Evolutionary conservation across 1,139 yeast genomes (phyloP), one percentile per base, ranked within the genome.

Genomic region (Meyerozyma smithsonii): DNA sequence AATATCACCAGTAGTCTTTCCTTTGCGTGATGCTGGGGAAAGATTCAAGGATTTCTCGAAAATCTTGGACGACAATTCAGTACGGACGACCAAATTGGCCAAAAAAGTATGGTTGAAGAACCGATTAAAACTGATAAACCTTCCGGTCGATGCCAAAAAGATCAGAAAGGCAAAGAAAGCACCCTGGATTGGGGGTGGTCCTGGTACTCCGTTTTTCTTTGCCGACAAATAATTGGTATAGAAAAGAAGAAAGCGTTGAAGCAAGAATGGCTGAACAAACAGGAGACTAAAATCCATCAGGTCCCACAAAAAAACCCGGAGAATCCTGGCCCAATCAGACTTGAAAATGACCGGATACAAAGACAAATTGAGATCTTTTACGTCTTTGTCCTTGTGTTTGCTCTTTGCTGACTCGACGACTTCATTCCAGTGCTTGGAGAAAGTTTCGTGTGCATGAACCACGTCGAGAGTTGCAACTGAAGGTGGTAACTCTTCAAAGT

Each of bases 1-100:
- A 36, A 69, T 61, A 41, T 68, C 73, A 37, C 74, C 73, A 4
- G 67, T 63, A 11, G 69, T 53, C 39, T 66, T 66, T n/a, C 56
- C 53, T 41, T 61, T 66, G 39, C 66, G 58, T 14, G 66, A 58
- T 39, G 64, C 66, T 2, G 71, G 69, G 1, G 72, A 61, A 32
- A 69, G 58, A 28, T 43, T 55, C 47, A 66, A 50, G 0, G 70
- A 62, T 42, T 68, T 68, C 20, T 56, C 56, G 46, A 64, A 68
- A 11, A 65, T 54, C 41, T 60, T 52, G 32, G 65, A 50, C 5
- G 62, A 52, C 43, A 66, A 53, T 4, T 64, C 52, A 8, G 63
- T 30, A 17, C 34, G 34, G 16, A 30, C 15, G n/a, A 30, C 34
- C 34, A 30, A 30, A 14, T 8, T 30, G 8, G 34, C 5, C 11